These are phyloP conservation scores for Sarocladium strictum DNA, from an alignment of 2,329 filamentous ascomycete species.

Conservation along the genomic window DNA sequence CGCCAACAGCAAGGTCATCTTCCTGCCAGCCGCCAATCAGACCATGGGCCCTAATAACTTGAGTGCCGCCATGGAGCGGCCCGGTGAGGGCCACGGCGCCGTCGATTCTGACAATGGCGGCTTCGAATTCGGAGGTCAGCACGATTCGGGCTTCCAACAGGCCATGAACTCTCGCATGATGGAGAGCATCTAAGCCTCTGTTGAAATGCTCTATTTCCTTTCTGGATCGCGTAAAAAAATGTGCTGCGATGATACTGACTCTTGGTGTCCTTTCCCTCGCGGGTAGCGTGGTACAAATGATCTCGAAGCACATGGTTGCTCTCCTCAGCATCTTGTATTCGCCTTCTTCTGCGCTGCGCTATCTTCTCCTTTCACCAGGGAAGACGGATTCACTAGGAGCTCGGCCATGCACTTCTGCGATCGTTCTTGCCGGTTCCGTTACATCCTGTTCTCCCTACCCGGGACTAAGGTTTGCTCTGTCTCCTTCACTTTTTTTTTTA, in stretches of 20 bases:
- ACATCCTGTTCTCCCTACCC: not conserved
- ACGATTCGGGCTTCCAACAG: slow-evolving; percentile 62
- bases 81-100: slow-evolving; percentile 41
- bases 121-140: slow-evolving; percentile 45
- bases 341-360: slow-evolving; percentile 1
- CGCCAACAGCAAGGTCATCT: slow-evolving; percentile 84
- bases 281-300: slow-evolving; percentile 9
- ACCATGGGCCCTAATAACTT: slow-evolving; percentile 36
- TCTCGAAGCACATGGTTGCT: not conserved
- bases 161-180: slow-evolving; percentile 77
- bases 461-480: not conserved
- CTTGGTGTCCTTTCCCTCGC: slow-evolving; percentile 5
- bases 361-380: not conserved
- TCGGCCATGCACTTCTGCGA: not conserved
- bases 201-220: slow-evolving; percentile 4
- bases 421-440: not conserved
- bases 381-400: not conserved
- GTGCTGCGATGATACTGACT: slow-evolving; percentile 2
- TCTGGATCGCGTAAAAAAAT: not conserved
- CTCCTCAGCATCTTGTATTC: slow-evolving; percentile 4
- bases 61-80: slow-evolving; percentile 30
- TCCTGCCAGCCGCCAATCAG: slow-evolving; percentile 60
- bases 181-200: slow-evolving; percentile 67
- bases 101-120: slow-evolving; percentile 33
- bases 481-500: not conserved